Evolutionary conservation across 139 green algal species (phyloP).

Genomic region (Gonium pectorale): DNA sequence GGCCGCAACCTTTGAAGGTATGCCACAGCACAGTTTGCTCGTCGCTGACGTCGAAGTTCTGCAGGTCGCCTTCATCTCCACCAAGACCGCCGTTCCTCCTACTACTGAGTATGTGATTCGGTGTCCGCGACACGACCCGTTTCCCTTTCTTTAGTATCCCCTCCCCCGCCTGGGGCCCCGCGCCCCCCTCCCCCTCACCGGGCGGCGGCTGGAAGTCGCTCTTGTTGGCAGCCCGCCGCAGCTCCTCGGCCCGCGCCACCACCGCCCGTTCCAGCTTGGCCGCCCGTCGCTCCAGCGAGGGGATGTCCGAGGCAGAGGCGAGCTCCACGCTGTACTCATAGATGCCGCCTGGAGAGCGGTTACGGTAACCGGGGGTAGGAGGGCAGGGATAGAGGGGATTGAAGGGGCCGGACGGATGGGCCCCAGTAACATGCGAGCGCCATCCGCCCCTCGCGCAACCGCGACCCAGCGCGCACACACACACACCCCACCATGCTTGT

Average conservation of each 20-base stretch:
- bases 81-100: no score
- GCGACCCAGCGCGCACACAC: background rate
- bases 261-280: conserved; percentile 56
- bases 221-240: conserved; percentile 21
- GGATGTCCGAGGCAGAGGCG: conserved; percentile 45
- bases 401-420: no score
- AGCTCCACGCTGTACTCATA: conserved; percentile 72
- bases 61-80: no score
- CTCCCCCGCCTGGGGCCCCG: background rate
- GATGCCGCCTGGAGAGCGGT: conserved; percentile 66
- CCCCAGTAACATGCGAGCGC: no score
- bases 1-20: no score
- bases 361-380: background rate
- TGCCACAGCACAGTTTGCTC: no score
- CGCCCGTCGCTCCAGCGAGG: conserved; percentile 50
- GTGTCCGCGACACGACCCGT: no score
- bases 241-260: conserved; percentile 53
- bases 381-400: background rate
- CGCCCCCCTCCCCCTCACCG: background rate
- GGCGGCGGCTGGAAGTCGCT: conserved; percentile 48
- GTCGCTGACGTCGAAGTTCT: no score
- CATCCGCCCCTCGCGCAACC: background rate
- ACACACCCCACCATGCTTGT: conserved; percentile 57
- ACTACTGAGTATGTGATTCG: no score
- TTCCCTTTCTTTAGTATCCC: no score